phyloP scores from a whole-genome alignment of 345 rosid species.

The Linum usitatissimum region DNA sequence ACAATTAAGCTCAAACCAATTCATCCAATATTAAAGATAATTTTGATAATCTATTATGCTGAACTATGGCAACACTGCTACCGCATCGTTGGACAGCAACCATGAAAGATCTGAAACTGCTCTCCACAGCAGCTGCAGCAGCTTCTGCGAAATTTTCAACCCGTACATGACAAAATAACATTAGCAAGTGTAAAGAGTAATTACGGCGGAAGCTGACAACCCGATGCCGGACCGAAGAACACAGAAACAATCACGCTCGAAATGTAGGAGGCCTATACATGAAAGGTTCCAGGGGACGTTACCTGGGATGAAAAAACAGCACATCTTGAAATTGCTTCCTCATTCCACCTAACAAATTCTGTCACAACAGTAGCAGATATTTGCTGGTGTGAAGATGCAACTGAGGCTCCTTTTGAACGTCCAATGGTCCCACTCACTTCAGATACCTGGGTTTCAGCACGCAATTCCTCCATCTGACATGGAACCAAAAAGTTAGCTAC shows the following conservation, averaged over 20 bases:
- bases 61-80: constrained; percentile 94
- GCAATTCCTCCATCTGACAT: constrained; percentile 80
- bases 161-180: constrained; percentile 20
- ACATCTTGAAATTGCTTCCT: constrained; percentile 97
- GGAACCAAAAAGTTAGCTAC: constrained; percentile 5
- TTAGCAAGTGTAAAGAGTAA: constrained; percentile 28
- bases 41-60: constrained; percentile 16
- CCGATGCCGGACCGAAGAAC: neutral
- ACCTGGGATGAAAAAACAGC: constrained; percentile 82
- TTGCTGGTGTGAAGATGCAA: constrained; percentile 71
- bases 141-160: constrained; percentile 50
- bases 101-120: constrained; percentile 98
- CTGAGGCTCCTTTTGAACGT: constrained; percentile 81
- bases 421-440: constrained; percentile 87
- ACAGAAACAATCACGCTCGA: neutral
- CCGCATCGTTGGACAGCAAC: constrained; percentile 97
- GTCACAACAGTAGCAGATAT: constrained; percentile 97
- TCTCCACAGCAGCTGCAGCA: constrained; percentile 93
- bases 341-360: constrained; percentile 96
- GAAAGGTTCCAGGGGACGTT: constrained; percentile 14
- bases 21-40: neutral
- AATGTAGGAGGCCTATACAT: neutral
- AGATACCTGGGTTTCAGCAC: constrained; percentile 61
- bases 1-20: constrained; percentile 3
- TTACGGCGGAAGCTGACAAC: constrained; percentile 20